phyloP scores from a whole-genome alignment of 805 yeast genomes.

The Myxozyma kluyveri region DNA sequence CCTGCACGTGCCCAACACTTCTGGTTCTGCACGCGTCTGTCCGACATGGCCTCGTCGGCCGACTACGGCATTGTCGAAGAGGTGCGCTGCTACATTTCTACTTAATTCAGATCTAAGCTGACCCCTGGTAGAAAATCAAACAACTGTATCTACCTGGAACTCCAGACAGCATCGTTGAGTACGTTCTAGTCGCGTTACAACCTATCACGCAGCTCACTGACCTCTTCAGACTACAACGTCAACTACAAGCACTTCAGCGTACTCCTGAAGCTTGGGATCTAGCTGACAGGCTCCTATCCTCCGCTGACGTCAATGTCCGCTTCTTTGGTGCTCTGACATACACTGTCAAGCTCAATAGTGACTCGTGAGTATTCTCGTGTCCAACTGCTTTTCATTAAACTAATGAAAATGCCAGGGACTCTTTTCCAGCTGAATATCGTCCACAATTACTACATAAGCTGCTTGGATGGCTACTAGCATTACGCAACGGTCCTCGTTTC shows the following conservation, averaged over 20 bases:
- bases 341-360: constrained; percentile 55
- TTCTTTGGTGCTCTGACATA: constrained; percentile 82
- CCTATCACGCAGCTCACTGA: constrained; percentile 37
- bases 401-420: constrained; percentile 5
- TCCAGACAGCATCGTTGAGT: constrained; percentile 59
- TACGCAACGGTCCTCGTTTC: constrained; percentile 21
- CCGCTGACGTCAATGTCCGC: constrained; percentile 41
- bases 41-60: neutral
- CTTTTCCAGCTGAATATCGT: constrained; percentile 9
- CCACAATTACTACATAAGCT: constrained; percentile 8
- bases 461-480: constrained; percentile 18
- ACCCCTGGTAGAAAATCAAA: constrained; percentile 35
- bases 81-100: neutral
- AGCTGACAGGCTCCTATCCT: constrained; percentile 52
- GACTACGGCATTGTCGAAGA: neutral
- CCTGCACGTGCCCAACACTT: too few species aligned
- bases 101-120: too few species aligned
- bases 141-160: constrained; percentile 50
- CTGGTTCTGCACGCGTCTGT: too few species aligned
- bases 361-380: constrained; percentile 9
- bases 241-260: constrained; percentile 59
- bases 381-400: neutral
- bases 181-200: constrained; percentile 37
- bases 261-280: constrained; percentile 54
- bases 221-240: constrained; percentile 52